Conservation (phyloP, 345 rosid species). For the Theobroma cacao region DNA sequence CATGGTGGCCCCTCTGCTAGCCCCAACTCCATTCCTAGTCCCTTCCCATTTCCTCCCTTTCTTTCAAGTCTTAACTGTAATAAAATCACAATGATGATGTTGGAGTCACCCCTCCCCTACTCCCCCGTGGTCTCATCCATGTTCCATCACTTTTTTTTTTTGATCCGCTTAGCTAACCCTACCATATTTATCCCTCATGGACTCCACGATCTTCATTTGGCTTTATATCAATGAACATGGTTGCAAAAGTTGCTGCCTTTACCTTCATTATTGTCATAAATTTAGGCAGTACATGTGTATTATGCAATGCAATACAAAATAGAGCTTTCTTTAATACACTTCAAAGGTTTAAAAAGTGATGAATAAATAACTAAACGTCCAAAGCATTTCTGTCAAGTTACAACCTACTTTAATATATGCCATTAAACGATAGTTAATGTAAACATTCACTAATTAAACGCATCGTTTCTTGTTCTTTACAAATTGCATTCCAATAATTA, state of each 20-base stretch:
- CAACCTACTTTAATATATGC: too few relatives aligned
- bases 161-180: not conserved
- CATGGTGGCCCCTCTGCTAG: slow-evolving; percentile 30
- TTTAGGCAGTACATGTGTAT: not conserved
- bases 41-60: slow-evolving; percentile 31
- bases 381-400: not conserved
- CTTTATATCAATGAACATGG: not conserved
- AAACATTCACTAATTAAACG: too few relatives aligned
- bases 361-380: not conserved
- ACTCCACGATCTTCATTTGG: not conserved
- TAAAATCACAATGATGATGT: slow-evolving; percentile 41
- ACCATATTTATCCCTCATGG: not conserved
- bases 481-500: too few relatives aligned
- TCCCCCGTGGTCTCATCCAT: not conserved
- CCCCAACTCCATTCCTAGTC: slow-evolving; percentile 38
- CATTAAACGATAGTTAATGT: too few relatives aligned
- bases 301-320: not conserved
- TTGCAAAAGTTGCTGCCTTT: not conserved
- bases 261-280: not conserved
- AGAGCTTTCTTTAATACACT: not conserved
- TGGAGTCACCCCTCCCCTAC: slow-evolving; percentile 12
- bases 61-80: slow-evolving; percentile 23
- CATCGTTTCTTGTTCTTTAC: too few relatives aligned
- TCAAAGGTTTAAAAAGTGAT: not conserved
- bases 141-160: not conserved